Evolutionary conservation across 2,329 filamentous ascomycete species (phyloP).

Genomic region (Talaromyces marneffei): DNA sequence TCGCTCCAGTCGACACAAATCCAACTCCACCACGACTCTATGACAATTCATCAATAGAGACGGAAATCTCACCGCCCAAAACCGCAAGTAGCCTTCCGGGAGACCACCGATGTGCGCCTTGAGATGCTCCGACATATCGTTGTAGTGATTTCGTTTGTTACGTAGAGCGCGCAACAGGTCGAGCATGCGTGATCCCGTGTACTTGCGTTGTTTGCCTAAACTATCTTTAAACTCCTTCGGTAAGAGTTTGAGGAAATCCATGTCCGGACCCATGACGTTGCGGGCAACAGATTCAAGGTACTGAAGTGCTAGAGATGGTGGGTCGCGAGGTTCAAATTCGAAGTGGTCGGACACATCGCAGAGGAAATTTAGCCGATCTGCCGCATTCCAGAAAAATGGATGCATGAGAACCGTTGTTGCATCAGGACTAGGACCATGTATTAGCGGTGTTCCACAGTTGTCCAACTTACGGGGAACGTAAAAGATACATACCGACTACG

Average conservation of each 20-base stretch:
- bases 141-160: constrained; percentile 97
- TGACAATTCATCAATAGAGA: constrained; percentile 73
- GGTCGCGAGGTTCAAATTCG: constrained; percentile 83
- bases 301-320: constrained; percentile 62
- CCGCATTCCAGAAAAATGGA: constrained; percentile 92
- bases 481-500: constrained; percentile 46
- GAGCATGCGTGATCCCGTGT: constrained; percentile 74
- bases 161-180: constrained; percentile 82
- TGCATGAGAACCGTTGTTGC: constrained; percentile 79
- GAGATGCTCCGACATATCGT: constrained; percentile 81
- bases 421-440: constrained; percentile 49
- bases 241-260: constrained; percentile 72
- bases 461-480: not conserved
- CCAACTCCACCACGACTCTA: constrained; percentile 62
- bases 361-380: constrained; percentile 85
- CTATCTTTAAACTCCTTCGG: constrained; percentile 81
- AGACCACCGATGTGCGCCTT: constrained; percentile 67
- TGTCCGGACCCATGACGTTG: constrained; percentile 47
- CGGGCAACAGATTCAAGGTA: constrained; percentile 50
- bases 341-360: constrained; percentile 96
- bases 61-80: constrained; percentile 78
- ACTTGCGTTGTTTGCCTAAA: constrained; percentile 90
- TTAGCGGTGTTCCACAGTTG: constrained; percentile 6
- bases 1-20: constrained; percentile 45
- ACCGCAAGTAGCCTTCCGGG: constrained; percentile 74